A percentile compares a stretch with the other conserved stretches of the same genome.
Conservation (phyloP, 83 land plant genomes). For the Thuja plicata region DNA sequence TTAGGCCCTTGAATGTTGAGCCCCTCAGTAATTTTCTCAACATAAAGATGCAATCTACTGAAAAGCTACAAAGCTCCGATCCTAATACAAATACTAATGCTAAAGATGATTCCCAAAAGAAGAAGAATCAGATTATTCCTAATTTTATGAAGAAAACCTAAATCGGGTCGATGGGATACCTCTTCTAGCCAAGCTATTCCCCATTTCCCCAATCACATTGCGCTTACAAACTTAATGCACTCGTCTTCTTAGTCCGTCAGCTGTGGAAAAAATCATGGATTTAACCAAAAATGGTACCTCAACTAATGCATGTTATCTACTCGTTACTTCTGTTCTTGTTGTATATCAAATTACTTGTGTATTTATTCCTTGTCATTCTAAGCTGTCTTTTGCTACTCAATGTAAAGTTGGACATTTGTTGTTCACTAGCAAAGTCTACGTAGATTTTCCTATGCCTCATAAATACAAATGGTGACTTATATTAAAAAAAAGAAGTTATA, state of each 20-base stretch:
- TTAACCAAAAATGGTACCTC: not conserved
- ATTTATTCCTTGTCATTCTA: no score
- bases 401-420: no score
- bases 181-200: not conserved
- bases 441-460: no score
- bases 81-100: not conserved
- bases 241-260: not conserved
- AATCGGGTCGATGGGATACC: not conserved
- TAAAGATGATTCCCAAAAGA: not conserved
- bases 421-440: no score
- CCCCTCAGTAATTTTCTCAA: conserved; percentile 43
- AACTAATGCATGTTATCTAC: not conserved
- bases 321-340: not conserved
- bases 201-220: not conserved
- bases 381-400: no score
- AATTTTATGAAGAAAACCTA: not conserved
- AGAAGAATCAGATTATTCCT: not conserved
- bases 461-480: no score
- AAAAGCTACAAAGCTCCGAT: not conserved
- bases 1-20: not conserved
- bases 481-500: no score
- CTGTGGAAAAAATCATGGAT: not conserved
- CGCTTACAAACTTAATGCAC: not conserved
- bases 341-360: not conserved
- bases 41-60: conserved; percentile 12